These are phyloP conservation scores for Talaromyces sp. DNA, from an alignment of 2,329 filamentous ascomycete genomes.

Conservation along the genomic window DNA sequence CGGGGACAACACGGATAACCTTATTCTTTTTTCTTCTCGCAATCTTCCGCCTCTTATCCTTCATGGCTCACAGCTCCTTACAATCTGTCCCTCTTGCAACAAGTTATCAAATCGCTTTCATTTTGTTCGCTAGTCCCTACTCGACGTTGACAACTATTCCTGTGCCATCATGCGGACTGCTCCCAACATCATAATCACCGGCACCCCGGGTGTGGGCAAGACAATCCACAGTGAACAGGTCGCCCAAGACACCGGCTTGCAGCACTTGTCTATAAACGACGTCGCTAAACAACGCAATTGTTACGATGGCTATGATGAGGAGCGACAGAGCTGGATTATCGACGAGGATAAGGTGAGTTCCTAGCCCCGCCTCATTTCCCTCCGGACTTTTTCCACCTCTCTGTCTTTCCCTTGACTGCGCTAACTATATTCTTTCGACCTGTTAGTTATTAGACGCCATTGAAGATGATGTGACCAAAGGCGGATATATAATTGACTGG, in stretches of 20 bases:
- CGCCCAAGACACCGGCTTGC: slow-evolving; percentile 69
- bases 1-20: not conserved
- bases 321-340: slow-evolving; percentile 83
- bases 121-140: not conserved
- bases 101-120: not conserved
- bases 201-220: slow-evolving; percentile 93
- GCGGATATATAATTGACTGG: slow-evolving; percentile 93
- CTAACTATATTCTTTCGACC: slow-evolving; percentile 14
- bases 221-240: slow-evolving; percentile 85
- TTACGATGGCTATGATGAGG: slow-evolving; percentile 82
- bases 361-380: not conserved
- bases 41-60: not conserved
- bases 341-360: slow-evolving; percentile 83
- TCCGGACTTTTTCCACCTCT: not conserved
- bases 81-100: not conserved
- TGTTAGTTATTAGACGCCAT: slow-evolving; percentile 73
- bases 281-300: slow-evolving; percentile 85
- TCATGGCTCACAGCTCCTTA: not conserved
- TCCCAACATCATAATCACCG: slow-evolving; percentile 92
- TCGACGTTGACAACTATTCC: not conserved
- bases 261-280: slow-evolving; percentile 83
- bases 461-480: slow-evolving; percentile 71
- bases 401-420: not conserved
- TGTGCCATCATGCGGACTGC: slow-evolving; percentile 35
- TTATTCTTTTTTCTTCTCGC: not conserved